phyloP scores from a whole-genome alignment of 1,284 basidiomycete genomes.

The Leucoagaricus sp. region DNA sequence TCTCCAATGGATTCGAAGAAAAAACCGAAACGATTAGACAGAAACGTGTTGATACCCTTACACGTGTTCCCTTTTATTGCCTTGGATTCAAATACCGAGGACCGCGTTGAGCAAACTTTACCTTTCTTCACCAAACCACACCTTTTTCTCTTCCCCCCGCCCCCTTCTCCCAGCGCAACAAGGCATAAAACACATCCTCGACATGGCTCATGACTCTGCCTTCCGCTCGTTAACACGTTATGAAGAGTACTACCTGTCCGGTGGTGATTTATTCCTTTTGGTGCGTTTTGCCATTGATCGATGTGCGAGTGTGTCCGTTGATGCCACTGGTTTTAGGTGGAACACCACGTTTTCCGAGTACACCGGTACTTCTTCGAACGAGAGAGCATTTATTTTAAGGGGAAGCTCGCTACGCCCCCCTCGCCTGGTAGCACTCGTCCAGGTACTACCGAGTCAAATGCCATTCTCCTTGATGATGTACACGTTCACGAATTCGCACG shows the following conservation, averaged over 20 bases:
- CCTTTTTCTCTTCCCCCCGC: not conserved
- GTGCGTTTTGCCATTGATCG: slow-evolving; percentile 25
- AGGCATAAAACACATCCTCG: slow-evolving; percentile 22
- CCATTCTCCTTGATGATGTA: slow-evolving; percentile 52
- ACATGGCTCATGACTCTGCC: slow-evolving; percentile 23
- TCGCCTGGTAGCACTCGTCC: slow-evolving; percentile 43
- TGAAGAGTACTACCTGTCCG: slow-evolving; percentile 52
- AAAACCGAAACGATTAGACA: slow-evolving; percentile 14
- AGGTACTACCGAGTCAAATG: slow-evolving; percentile 46
- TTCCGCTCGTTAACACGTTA: slow-evolving; percentile 39
- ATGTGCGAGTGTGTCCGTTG: not conserved
- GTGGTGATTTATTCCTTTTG: slow-evolving; percentile 51
- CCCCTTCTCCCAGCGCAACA: slow-evolving; percentile 23
- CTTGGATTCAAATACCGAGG: slow-evolving; percentile 32
- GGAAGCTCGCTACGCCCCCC: slow-evolving; percentile 43
- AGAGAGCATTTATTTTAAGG: slow-evolving; percentile 38
- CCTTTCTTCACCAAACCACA: slow-evolving; percentile 19
- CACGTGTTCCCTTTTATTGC: slow-evolving; percentile 28
- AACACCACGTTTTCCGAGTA: slow-evolving; percentile 19
- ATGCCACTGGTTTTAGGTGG: slow-evolving; percentile 16
- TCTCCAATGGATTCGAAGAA: not conserved
- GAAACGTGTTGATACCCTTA: slow-evolving; percentile 28
- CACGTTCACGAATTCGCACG: slow-evolving; percentile 50
- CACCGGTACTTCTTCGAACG: slow-evolving; percentile 23
- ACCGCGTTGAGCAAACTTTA: too few relatives aligned